phyloP scores from a whole-genome alignment of 495 filamentous ascomycete species.

The Neurospora terricola region DNA sequence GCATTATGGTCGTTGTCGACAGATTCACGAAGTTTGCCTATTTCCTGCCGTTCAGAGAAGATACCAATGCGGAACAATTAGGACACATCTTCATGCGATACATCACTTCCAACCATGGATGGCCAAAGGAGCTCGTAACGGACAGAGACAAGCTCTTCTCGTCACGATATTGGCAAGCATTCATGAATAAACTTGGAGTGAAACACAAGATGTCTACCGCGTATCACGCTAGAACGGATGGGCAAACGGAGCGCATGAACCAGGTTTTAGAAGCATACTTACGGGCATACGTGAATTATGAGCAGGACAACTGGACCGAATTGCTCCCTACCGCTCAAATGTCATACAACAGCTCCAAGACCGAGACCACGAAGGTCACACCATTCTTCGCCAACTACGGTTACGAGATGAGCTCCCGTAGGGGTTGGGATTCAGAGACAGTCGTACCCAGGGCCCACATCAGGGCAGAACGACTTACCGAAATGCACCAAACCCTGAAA shows the following conservation, averaged over 20 bases:
- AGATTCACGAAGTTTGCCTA: neutral
- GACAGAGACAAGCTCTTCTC: too few relatives aligned
- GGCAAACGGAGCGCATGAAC: too few relatives aligned
- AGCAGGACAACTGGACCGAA: neutral
- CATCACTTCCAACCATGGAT: too few relatives aligned
- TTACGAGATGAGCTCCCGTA: neutral
- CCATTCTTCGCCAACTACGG: neutral
- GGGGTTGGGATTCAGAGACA: neutral
- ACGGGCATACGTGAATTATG: neutral
- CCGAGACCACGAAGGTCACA: neutral
- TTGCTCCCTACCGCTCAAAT: neutral
- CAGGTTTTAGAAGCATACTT: too few relatives aligned
- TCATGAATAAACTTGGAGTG: too few relatives aligned
- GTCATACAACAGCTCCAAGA: neutral
- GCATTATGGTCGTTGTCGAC: neutral
- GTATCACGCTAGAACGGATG: too few relatives aligned
- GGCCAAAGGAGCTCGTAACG: too few relatives aligned
- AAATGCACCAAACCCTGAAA: conserved; percentile 11
- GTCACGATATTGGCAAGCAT: too few relatives aligned
- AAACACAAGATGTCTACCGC: too few relatives aligned
- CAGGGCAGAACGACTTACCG: conserved; percentile 1
- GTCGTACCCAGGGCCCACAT: neutral
- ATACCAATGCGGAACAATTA: too few relatives aligned
- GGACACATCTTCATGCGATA: too few relatives aligned
- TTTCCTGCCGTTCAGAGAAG: too few relatives aligned